Base-by-base conservation (phyloP, 768 basidiomycete genomes). In the Pleurotus platypus region DNA sequence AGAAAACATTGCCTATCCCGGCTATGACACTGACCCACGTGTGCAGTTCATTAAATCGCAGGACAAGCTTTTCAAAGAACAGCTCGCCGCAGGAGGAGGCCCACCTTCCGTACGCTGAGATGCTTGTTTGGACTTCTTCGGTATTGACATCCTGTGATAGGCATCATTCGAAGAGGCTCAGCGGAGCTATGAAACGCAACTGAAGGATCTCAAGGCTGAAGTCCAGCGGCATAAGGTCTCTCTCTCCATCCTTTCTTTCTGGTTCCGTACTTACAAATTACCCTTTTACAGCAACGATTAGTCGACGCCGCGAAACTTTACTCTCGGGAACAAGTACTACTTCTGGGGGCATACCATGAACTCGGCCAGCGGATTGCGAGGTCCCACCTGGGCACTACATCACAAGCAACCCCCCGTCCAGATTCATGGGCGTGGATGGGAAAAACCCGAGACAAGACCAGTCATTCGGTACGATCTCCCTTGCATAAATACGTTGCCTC, bases 1-100 rank as follows among this genome's bases (percentile, higher is more conserved):
- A 13, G 51, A 9, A 11, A 12, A 48, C 37, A 18, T 12, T n/a
- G 12, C 13, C 22, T 18, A 16, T 30, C 37, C 43, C 8, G 30
- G 30, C 30, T 35, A 9, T 35, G 8, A 9, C 45, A 15, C 57
- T 30, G 60, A 26, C 60, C 9, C 11, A n/a, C n/a, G 13, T 38
- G 20, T n/a, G 20, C 57, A 95, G 91, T 94, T 96, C 70, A 93
- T 98, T 75, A 93, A 92, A 68, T 80, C 86, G 30, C 94, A 96
- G 69, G 94, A 97, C 72, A 90, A 89, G 61, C 76, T 93, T 26
- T 89, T 94, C 72, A 89, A 89, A 62, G 90, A 92, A 65, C 87
- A 88, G 64, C 85, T 87, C 49, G 83, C 85, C 4, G 81, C 84
- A 50, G 79, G 78, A 43, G 75, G 72, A 27, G 76, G 74, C 18